phyloP scores from a whole-genome alignment of 108 stramenopile species.

The Discostella stelligeroides region DNA sequence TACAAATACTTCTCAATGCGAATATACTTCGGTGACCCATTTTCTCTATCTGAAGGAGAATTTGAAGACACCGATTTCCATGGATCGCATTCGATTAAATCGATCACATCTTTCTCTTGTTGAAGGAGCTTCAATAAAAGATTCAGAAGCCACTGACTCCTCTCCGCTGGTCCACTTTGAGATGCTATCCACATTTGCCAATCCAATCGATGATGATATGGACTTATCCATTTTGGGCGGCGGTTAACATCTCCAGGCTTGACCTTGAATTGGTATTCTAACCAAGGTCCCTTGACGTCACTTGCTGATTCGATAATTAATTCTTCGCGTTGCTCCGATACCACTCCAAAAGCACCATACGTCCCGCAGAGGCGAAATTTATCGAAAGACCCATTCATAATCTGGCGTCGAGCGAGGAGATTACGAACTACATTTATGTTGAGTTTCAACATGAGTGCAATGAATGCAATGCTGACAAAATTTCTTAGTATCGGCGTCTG shows the following conservation, averaged over 20 bases:
- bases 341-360: constrained; percentile 68
- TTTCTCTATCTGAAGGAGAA: background rate
- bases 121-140: constrained; percentile 57
- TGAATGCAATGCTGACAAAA: constrained; percentile 36
- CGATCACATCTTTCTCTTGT: constrained; percentile 55
- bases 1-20: constrained; percentile 64
- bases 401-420: constrained; percentile 49
- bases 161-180: constrained; percentile 35
- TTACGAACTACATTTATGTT: constrained; percentile 59
- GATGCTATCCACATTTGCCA: constrained; percentile 76
- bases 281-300: constrained; percentile 55
- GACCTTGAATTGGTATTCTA: constrained; percentile 68
- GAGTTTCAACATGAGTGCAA: constrained; percentile 46
- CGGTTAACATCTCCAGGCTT: constrained; percentile 60
- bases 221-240: constrained; percentile 53
- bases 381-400: constrained; percentile 77
- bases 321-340: constrained; percentile 56
- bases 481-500: constrained; percentile 15
- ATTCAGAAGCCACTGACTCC: constrained; percentile 59
- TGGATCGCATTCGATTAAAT: constrained; percentile 58
- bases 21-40: constrained; percentile 56
- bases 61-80: constrained; percentile 14
- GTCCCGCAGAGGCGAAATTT: constrained; percentile 60
- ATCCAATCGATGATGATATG: constrained; percentile 70
- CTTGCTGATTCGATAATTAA: constrained; percentile 56